Percentiles rank a stretch among this genome's conserved stretches.
phyloP scores from a whole-genome alignment of 2,329 filamentous ascomycete genomes.

The Arthroderma sp. region DNA sequence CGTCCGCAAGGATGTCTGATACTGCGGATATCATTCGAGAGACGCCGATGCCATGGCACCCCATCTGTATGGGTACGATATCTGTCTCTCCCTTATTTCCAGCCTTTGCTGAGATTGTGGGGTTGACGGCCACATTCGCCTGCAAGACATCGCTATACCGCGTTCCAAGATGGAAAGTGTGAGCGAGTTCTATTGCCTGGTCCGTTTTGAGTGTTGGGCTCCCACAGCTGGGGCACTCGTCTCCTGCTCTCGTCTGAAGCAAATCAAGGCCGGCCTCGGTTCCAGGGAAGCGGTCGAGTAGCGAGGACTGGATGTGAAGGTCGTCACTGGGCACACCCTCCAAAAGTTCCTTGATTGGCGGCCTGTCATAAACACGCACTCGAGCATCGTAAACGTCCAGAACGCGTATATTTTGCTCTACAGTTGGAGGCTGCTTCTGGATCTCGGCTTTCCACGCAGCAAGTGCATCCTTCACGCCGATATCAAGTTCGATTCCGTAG shows the following conservation, averaged over 20 bases:
- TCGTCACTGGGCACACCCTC: conserved; percentile 12
- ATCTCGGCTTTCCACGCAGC: conserved; percentile 38
- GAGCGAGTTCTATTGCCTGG: conserved; percentile 76
- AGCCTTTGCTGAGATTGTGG: conserved; percentile 13
- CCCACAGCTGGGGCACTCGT: conserved; percentile 60
- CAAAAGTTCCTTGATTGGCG: conserved; percentile 28
- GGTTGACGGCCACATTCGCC: conserved; percentile 46
- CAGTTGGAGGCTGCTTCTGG: background rate
- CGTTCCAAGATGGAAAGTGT: conserved; percentile 88
- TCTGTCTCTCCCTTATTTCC: background rate
- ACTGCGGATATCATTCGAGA: conserved; percentile 81
- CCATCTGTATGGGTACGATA: conserved; percentile 65
- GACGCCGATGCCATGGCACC: conserved; percentile 89
- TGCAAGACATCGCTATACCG: conserved; percentile 69
- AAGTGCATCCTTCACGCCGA: conserved; percentile 51
- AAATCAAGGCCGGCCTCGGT: conserved; percentile 46
- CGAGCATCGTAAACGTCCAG: conserved; percentile 33
- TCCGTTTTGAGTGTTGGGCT: conserved; percentile 51
- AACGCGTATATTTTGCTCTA: conserved; percentile 14
- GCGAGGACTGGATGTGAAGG: conserved; percentile 23
- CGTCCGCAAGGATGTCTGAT: conserved; percentile 61
- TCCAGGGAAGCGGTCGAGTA: conserved; percentile 28
- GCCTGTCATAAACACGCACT: conserved; percentile 29
- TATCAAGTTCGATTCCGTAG: conserved; percentile 55
- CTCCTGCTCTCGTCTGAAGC: conserved; percentile 53